Conservation (phyloP, 176 grass and related monocot genomes). For the Tuctoria greenei region DNA sequence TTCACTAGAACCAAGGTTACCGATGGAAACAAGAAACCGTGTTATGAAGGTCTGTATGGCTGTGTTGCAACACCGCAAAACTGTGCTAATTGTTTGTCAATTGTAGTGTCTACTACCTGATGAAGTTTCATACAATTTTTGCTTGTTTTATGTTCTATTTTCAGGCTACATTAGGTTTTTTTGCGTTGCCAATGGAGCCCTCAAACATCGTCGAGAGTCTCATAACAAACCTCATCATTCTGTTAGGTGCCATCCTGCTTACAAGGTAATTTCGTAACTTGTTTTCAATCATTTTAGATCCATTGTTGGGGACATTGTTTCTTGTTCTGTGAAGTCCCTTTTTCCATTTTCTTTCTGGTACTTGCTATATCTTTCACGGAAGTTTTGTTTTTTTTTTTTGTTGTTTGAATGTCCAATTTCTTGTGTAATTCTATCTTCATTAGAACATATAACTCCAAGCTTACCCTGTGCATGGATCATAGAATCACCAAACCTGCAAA, state of each 20-base stretch:
- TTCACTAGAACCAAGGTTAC: conserved; percentile 88
- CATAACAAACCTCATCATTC: conserved; percentile 84
- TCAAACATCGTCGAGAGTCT: conserved; percentile 76
- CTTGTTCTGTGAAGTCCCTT: conserved; percentile 4
- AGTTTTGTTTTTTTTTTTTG: background rate
- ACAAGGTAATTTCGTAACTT: conserved; percentile 69
- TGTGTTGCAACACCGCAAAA: conserved; percentile 17
- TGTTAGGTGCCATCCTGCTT: conserved; percentile 88
- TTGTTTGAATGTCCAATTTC: background rate
- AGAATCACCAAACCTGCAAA: background rate
- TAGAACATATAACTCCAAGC: conserved; percentile 6
- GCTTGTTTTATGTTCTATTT: conserved; percentile 41
- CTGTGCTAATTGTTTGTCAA: conserved; percentile 17
- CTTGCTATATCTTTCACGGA: conserved; percentile 14
- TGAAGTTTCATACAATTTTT: conserved; percentile 18
- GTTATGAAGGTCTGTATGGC: conserved; percentile 82
- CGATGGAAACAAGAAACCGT: conserved; percentile 96
- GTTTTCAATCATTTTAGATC: background rate
- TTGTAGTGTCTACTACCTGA: conserved; percentile 28
- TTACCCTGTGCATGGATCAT: background rate
- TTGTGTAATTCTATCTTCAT: background rate
- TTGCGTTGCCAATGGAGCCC: conserved; percentile 86
- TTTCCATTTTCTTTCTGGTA: conserved; percentile 15
- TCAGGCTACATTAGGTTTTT: conserved; percentile 95
- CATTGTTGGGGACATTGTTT: conserved; percentile 5